These are phyloP conservation scores for Gossypium schwendimanii DNA, from an alignment of 441 rosid species.

Conservation along the genomic window DNA sequence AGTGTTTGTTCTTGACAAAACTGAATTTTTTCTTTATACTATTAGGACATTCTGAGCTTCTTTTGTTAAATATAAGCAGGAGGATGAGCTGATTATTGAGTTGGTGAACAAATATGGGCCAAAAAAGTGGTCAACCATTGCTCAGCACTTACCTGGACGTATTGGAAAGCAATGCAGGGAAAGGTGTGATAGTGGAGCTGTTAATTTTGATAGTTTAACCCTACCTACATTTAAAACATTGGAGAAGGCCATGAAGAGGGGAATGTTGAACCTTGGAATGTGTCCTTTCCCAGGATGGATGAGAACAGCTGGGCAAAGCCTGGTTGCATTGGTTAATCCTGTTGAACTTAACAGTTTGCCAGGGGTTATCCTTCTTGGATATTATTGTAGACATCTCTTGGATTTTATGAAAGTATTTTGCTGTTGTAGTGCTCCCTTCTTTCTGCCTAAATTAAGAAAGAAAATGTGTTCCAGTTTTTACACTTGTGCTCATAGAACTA, in stretches of 20 bases:
- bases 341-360: neutral
- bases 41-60: neutral
- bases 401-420: neutral
- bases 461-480: neutral
- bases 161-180: conserved; percentile 98
- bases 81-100: conserved; percentile 78
- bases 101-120: conserved; percentile 79
- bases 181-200: conserved; percentile 40
- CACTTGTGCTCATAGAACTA: conserved; percentile 12
- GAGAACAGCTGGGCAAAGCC: neutral
- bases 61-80: conserved; percentile 39
- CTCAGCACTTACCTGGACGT: conserved; percentile 90
- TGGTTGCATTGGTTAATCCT: neutral
- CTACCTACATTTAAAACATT: neutral
- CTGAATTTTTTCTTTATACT: neutral
- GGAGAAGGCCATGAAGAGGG: neutral
- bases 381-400: neutral
- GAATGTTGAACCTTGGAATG: neutral
- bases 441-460: neutral
- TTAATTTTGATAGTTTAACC: neutral
- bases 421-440: neutral
- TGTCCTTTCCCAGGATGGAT: neutral
- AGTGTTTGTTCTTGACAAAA: neutral
- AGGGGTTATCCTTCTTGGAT: neutral
- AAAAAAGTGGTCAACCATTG: conserved; percentile 96